Base-by-base conservation (phyloP, 768 basidiomycete genomes). In the Cystoderma amianthinum region DNA sequence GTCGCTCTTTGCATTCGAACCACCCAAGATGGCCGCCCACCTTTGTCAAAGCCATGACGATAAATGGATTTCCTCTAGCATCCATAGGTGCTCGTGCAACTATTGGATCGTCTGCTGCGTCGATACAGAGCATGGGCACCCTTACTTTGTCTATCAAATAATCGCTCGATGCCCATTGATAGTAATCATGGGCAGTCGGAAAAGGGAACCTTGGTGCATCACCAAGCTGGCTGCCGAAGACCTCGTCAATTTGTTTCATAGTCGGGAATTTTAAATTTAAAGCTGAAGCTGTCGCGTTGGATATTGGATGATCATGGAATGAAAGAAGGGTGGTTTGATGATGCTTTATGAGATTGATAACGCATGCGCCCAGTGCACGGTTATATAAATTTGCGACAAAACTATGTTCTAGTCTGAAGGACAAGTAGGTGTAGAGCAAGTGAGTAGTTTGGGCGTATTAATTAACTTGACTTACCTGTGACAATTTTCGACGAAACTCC, bases 11-110 rank as follows among this genome's bases (percentile, higher is more conserved):
- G 13, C 48, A 48, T 1, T 18, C 44, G 43, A 82, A 81, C 80
- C 80, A 85, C 19, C 83, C 83, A 3, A 83, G 62, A 59, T 82
- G 80, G 0, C 81, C 80, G 1, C 79, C 83, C 23, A 57, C 50
- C 16, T 58, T 48, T 0, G 82, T 81, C 36, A 72, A 46, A 3
- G 61, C 74, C 52, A 74, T 67, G 4, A 67, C 57, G 13, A 74
- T 65, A 59, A 64, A 72, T n/a, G 54, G 54, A 44, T 65, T 67
- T 16, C 59, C 60, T 32, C 58, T 61, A 4, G 56, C 59, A 36
- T 72, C 61, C 43, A 60, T 55, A 20, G 77, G 78, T 21, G 71
- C 52, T 16, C 64, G 57, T 38, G 60, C 63, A 15, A 80, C 70
- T 36, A 82, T 67, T 5, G 82, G 82, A 54, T 82, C 81, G 52